These are phyloP conservation scores for Didymosphaeria variabile DNA, from an alignment of 2,329 filamentous ascomycete genomes.

Conservation along the genomic window DNA sequence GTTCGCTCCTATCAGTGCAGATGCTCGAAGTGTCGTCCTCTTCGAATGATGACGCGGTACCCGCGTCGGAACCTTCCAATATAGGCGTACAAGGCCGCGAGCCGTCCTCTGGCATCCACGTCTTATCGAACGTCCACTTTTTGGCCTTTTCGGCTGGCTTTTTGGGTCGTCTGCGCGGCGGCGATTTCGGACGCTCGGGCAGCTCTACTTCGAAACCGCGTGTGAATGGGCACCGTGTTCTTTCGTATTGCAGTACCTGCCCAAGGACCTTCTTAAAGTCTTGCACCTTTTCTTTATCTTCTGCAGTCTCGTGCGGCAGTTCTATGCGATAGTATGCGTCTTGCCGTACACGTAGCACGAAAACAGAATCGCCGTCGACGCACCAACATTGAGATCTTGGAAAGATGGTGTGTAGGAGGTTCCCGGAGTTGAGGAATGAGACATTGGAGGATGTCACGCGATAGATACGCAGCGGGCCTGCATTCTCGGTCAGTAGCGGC, in stretches of 20 bases:
- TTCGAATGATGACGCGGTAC: slow-evolving; percentile 42
- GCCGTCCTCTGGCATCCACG: slow-evolving; percentile 58
- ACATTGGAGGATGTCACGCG: slow-evolving; percentile 81
- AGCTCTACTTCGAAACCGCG: slow-evolving; percentile 78
- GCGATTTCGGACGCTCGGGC: slow-evolving; percentile 72
- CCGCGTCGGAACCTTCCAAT: slow-evolving; percentile 41
- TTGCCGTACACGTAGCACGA: slow-evolving; percentile 84
- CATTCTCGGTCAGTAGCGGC: slow-evolving; percentile 10
- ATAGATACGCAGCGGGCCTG: slow-evolving; percentile 82
- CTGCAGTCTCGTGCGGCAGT: slow-evolving; percentile 71
- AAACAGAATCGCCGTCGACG: slow-evolving; percentile 83
- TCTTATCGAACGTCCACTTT: slow-evolving; percentile 58
- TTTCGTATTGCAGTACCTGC: slow-evolving; percentile 83
- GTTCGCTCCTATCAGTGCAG: slow-evolving; percentile 41
- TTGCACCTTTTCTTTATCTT: slow-evolving; percentile 70
- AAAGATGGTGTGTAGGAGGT: slow-evolving; percentile 83
- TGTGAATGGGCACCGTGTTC: slow-evolving; percentile 85
- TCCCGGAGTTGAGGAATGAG: slow-evolving; percentile 86
- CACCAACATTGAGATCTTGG: slow-evolving; percentile 95
- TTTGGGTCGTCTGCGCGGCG: slow-evolving; percentile 74
- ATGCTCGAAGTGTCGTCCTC: slow-evolving; percentile 48
- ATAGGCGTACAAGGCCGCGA: slow-evolving; percentile 40
- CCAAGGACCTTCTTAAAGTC: slow-evolving; percentile 75
- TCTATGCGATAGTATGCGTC: slow-evolving; percentile 93
- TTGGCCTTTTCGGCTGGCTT: slow-evolving; percentile 60